Evolutionary conservation across 169 alveolate species (phyloP), one percentile per base, ranked within the genome.

Genomic region (Babesia gibsoni): DNA sequence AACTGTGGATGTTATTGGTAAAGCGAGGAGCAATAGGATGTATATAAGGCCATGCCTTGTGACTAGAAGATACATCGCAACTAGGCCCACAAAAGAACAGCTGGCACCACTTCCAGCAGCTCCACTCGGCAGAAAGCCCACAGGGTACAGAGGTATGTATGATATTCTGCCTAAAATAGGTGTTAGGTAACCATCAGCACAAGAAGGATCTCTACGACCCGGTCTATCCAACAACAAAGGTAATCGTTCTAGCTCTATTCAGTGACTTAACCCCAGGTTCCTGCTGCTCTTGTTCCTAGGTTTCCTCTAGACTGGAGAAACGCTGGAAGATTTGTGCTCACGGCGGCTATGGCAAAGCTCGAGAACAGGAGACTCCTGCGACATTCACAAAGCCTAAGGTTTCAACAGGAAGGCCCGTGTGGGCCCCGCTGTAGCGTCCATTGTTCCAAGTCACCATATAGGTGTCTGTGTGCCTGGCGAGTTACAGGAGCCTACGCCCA

Each of bases 281-380:
- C 96, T 8, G 35, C 94, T 3, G 87, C 90, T n/a, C 64, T 90
- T 29, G 74, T 91, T 16, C 95, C 96, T 7, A 67, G 94, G 10
- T 91, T 75, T 49, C 96, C 96, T 12, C 70, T 83, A 9, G 96
- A 92, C 66, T 92, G 96, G 96, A 46, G 96, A 8, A 92, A 92
- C 59, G 96, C 93, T 32, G 96, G 96, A 0, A 79, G 96, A 10
- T 91, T 90, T 45, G 59, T 92, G 64, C 58, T 92, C 43, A 81
- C 91, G 20, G 89, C 90, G 16, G 95, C 91, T 0, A 30, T 92
- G 67, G 89, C 93, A 33, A 78, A 77, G 73, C 64, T 92, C 32
- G 96, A 92, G 45, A 85, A 85, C n/a, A 67, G 81, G 25, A 56
- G 82, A 41, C 25, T 83, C 20, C 66, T 67, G 37, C 58, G 79